Percentiles rank a stretch among this genome's conserved stretches.
phyloP scores from a whole-genome alignment of 768 basidiomycete genomes.

The Leccinum longicurvipes region DNA sequence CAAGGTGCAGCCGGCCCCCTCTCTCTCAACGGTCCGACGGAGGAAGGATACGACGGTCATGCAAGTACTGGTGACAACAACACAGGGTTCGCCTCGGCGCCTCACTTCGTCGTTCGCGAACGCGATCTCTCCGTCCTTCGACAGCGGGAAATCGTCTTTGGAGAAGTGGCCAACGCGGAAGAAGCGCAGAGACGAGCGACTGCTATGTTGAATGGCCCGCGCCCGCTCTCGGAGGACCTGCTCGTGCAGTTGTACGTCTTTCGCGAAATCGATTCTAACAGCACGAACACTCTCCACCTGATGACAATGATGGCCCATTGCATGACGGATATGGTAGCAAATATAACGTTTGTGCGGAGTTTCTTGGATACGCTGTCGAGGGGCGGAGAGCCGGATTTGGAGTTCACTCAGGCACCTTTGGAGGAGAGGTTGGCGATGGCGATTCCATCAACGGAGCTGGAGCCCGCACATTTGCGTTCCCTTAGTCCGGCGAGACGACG shows the following conservation, averaged over 20 bases:
- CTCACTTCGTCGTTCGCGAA: slow-evolving; percentile 42
- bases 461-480: slow-evolving; percentile 28
- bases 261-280: slow-evolving; percentile 31
- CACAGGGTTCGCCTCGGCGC: slow-evolving; percentile 7
- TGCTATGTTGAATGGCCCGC: slow-evolving; percentile 33
- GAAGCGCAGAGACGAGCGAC: slow-evolving; percentile 34
- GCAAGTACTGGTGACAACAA: background rate
- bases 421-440: slow-evolving; percentile 41
- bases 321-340: slow-evolving; percentile 49
- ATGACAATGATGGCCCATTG: slow-evolving; percentile 45
- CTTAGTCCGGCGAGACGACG: slow-evolving; percentile 36
- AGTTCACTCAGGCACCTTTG: slow-evolving; percentile 23
- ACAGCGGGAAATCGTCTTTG: slow-evolving; percentile 40
- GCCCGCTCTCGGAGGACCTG: slow-evolving; percentile 39
- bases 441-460: slow-evolving; percentile 36
- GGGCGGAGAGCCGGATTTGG: background rate
- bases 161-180: slow-evolving; percentile 29
- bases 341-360: slow-evolving; percentile 38
- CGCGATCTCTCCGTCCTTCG: slow-evolving; percentile 28
- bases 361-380: slow-evolving; percentile 42
- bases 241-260: slow-evolving; percentile 44
- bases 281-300: slow-evolving; percentile 37
- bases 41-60: background rate
- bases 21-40: background rate
- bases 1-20: slow-evolving; percentile 12